Base-by-base conservation (phyloP, 148 eudicot species). In the Drosera capensis region DNA sequence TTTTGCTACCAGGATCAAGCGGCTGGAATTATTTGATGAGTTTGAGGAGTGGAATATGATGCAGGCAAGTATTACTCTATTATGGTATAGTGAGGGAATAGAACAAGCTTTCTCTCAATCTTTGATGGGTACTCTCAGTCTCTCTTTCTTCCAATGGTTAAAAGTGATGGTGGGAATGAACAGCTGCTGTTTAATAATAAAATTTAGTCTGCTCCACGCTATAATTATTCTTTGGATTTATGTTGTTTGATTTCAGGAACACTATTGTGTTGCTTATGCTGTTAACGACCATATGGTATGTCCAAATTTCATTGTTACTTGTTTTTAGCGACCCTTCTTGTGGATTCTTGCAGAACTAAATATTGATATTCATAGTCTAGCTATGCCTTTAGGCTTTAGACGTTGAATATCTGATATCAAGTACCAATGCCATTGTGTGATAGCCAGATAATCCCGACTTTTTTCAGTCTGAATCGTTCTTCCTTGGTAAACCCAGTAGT, bases 1-100 rank as follows among this genome's bases (percentile, higher is more conserved):
- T 49, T 59, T 51, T 29, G 9, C 58, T 61, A 35, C 51, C 71
- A 83, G 96, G 77, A 90, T 90, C 60, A 87, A 90, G 74, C 71
- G 87, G 42, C 65, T 90, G 71, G 97, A 90, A 62, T 55, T 90
- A 73, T 84, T 84, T 23, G 97, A 88, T 58, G 95, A 90, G 44
- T 86, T 86, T 53, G 93, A 86, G 58, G 93, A 86, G 70, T 81
- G 96, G 87, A 66, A 78, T 65, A 86, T 81, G 93, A 75, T 81
- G 96, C 87, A 78, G 87, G 96, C 65, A 78, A 78, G 74, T 34
- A 4, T 4, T 34, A 2, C 14, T 68, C 22, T 21, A 43, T 34
- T 25, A 8, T 49, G 46, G 46, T 40, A 39, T 6, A 38, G 24
- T 20, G n/a, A n/a, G n/a, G n/a, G n/a, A n/a, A n/a, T n/a, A n/a